Conservation (phyloP, 805 yeast species). For the Barnettozyma siamensis region DNA sequence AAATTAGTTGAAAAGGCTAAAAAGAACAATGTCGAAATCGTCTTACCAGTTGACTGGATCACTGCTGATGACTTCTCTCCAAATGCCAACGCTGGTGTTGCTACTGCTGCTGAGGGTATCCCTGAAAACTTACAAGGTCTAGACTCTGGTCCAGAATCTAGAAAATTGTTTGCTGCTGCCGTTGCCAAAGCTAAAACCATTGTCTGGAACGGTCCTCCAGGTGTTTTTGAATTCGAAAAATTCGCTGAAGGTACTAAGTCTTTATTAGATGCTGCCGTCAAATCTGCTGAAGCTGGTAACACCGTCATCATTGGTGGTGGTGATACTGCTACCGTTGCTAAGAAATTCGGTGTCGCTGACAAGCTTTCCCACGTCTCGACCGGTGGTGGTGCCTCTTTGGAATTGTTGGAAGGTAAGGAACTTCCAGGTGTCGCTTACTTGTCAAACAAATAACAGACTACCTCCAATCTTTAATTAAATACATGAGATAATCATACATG, state of each 20-base stretch:
- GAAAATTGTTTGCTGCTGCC: conserved; percentile 71
- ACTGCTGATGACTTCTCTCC: conserved; percentile 92
- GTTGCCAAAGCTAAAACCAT: conserved; percentile 94
- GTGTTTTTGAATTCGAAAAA: conserved; percentile 95
- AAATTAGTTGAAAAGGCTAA: conserved; percentile 92
- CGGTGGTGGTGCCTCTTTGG: conserved; percentile 99
- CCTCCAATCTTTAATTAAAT: no score
- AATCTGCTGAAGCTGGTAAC: conserved; percentile 80
- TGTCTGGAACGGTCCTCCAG: conserved; percentile 99
- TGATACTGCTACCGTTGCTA: conserved; percentile 98
- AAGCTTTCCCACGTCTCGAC: conserved; percentile 97
- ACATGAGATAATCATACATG: no score
- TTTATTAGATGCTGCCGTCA: conserved; percentile 81
- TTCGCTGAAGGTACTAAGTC: conserved; percentile 91
- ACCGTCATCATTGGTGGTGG: conserved; percentile 97
- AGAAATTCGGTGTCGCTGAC: conserved; percentile 95
- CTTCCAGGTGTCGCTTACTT: conserved; percentile 97
- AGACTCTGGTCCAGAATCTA: conserved; percentile 90
- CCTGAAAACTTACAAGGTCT: conserved; percentile 95
- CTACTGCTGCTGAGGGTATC: conserved; percentile 86
- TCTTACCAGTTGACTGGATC: conserved; percentile 92
- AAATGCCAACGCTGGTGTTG: conserved; percentile 81
- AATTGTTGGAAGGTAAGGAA: conserved; percentile 96
- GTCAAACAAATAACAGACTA: conserved; percentile 53
- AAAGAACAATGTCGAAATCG: conserved; percentile 89